Percentiles rank a stretch among this genome's conserved stretches.
Conservation (phyloP, 805 yeast genomes). For the Metschnikowia sp. region DNA sequence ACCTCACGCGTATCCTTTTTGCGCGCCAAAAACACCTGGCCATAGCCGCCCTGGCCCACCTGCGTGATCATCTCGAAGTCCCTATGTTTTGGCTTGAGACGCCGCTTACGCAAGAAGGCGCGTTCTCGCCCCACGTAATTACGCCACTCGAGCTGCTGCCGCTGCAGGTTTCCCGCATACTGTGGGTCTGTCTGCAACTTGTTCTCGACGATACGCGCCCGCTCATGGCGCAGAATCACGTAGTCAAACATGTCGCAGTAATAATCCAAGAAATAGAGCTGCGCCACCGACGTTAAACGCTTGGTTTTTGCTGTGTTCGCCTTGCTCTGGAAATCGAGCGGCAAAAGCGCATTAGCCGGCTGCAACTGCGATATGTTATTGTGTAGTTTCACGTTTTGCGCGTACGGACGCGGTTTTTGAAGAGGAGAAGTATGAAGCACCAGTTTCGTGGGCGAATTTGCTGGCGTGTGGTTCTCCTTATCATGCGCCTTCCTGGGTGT, state of each 20-base stretch:
- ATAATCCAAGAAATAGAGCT: slow-evolving; percentile 89
- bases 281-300: slow-evolving; percentile 86
- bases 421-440: slow-evolving; percentile 29
- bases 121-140: slow-evolving; percentile 82
- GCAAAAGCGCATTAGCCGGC: slow-evolving; percentile 25
- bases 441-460: slow-evolving; percentile 25
- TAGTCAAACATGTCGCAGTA: slow-evolving; percentile 96
- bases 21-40: slow-evolving; percentile 94
- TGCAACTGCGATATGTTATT: slow-evolving; percentile 33
- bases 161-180: slow-evolving; percentile 26
- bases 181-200: slow-evolving; percentile 53
- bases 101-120: slow-evolving; percentile 77
- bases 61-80: slow-evolving; percentile 97
- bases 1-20: slow-evolving; percentile 93
- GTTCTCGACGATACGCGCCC: slow-evolving; percentile 66
- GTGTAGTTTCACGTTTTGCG: slow-evolving; percentile 21
- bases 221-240: slow-evolving; percentile 78
- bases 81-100: slow-evolving; percentile 88
- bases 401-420: slow-evolving; percentile 10
- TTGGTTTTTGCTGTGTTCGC: slow-evolving; percentile 75
- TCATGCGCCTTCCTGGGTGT: slow-evolving; percentile 17
- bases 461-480: slow-evolving; percentile 28
- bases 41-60: slow-evolving; percentile 99
- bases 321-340: slow-evolving; percentile 50
- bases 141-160: slow-evolving; percentile 56